Conservation (phyloP, 2,329 filamentous ascomycete species). For the Diaporthe sp. region DNA sequence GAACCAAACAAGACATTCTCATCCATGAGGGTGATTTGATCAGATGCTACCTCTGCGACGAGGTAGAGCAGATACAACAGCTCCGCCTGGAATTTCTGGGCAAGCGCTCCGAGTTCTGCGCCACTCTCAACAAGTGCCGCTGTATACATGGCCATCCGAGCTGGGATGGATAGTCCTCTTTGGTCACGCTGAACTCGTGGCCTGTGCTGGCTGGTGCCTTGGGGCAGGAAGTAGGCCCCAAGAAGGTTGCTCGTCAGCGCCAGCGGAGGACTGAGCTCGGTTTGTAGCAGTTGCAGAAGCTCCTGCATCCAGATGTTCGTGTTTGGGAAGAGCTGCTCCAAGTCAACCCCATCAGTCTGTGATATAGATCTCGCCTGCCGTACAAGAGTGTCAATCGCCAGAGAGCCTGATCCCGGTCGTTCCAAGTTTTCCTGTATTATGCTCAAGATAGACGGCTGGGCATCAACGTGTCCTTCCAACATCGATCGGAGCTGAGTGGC, state of each 20-base stretch:
- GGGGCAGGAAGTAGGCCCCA: slow-evolving; percentile 73
- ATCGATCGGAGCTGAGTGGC: slow-evolving; percentile 55
- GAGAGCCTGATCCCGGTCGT: slow-evolving; percentile 56
- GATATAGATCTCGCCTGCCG: slow-evolving; percentile 57
- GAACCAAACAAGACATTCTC: slow-evolving; percentile 59
- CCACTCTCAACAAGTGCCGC: slow-evolving; percentile 63
- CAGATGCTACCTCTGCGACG: slow-evolving; percentile 61
- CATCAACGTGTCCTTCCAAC: slow-evolving; percentile 55
- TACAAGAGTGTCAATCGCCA: slow-evolving; percentile 65
- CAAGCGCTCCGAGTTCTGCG: slow-evolving; percentile 51
- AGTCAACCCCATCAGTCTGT: slow-evolving; percentile 44
- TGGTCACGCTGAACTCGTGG: slow-evolving; percentile 63
- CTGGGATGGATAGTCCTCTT: slow-evolving; percentile 76
- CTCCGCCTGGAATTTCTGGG: slow-evolving; percentile 57
- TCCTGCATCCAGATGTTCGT: slow-evolving; percentile 73
- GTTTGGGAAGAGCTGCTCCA: slow-evolving; percentile 70
- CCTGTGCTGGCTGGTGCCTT: slow-evolving; percentile 33
- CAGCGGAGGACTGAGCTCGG: slow-evolving; percentile 69
- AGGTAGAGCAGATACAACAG: slow-evolving; percentile 63
- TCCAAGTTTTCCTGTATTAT: slow-evolving; percentile 68
- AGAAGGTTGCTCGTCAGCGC: slow-evolving; percentile 79
- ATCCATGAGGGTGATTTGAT: slow-evolving; percentile 61
- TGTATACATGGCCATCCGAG: slow-evolving; percentile 80
- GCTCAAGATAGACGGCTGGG: slow-evolving; percentile 56
- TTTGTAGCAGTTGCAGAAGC: slow-evolving; percentile 64